Conservation (phyloP, 345 rosid species). For the Sonneratia alba region DNA sequence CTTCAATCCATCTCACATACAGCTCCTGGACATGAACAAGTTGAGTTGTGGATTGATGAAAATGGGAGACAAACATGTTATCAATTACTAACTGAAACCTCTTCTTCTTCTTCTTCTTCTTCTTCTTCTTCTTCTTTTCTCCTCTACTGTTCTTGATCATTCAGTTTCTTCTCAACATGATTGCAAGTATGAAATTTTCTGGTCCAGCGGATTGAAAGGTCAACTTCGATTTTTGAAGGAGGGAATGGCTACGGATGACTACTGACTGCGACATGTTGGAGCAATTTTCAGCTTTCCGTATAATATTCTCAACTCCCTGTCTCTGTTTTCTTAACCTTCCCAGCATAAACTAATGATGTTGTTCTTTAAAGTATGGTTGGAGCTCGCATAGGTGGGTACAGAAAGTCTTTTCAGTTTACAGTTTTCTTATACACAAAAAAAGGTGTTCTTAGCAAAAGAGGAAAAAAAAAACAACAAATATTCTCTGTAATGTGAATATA, state of each 20-base stretch:
- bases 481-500: too few relatives aligned
- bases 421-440: too few relatives aligned
- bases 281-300: neutral
- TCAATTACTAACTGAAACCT: neutral
- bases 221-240: neutral
- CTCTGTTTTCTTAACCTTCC: neutral
- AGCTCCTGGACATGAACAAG: constrained; percentile 5
- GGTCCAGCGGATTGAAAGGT: neutral
- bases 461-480: too few relatives aligned
- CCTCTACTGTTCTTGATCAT: neutral
- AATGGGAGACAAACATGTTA: constrained; percentile 17
- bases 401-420: too few relatives aligned
- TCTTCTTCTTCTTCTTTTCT: neutral
- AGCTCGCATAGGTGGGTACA: neutral
- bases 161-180: neutral
- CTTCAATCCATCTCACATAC: constrained; percentile 3
- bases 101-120: neutral
- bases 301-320: neutral
- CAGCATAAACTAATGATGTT: neutral
- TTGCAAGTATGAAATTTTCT: neutral
- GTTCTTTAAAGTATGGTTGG: neutral
- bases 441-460: too few relatives aligned
- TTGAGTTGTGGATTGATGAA: constrained; percentile 25
- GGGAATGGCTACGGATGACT: constrained; percentile 8
- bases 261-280: constrained; percentile 17